Percentiles rank a stretch among this genome's conserved stretches.
These are phyloP conservation scores for Sugiyamaella paludigena DNA, from an alignment of 1,139 yeast genomes.

Conservation along the genomic window DNA sequence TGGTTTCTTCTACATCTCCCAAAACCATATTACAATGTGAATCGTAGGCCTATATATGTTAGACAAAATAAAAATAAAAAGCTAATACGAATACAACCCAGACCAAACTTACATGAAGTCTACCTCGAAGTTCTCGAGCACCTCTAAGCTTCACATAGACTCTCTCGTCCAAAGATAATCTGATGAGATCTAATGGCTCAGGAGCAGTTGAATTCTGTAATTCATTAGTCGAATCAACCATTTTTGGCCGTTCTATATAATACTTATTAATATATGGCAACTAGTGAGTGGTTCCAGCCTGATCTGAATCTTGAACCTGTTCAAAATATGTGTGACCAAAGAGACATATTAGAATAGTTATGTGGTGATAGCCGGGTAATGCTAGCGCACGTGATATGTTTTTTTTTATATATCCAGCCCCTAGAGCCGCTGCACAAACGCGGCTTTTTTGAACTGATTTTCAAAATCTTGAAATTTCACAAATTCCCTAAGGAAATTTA, in stretches of 20 bases:
- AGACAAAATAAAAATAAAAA: neutral
- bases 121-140: constrained; percentile 90
- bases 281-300: no score
- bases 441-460: no score
- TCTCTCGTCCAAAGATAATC: constrained; percentile 81
- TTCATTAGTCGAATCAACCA: constrained; percentile 8
- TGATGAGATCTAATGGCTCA: constrained; percentile 84
- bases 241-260: neutral
- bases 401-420: no score
- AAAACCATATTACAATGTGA: constrained; percentile 95
- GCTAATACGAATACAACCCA: neutral
- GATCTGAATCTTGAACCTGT: no score
- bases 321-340: no score
- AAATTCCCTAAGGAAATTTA: no score
- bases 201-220: constrained; percentile 25
- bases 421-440: no score
- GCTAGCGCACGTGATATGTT: no score
- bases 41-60: constrained; percentile 64
- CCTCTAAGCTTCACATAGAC: constrained; percentile 91
- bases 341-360: no score
- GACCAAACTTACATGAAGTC: constrained; percentile 56
- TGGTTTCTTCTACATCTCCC: constrained; percentile 87
- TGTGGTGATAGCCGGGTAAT: no score
- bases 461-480: no score
- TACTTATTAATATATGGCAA: no score